Percentiles rank a stretch among this genome's conserved stretches.
Conservation (phyloP, 1,284 basidiomycete genomes). For the Rhodotorula sp. region DNA sequence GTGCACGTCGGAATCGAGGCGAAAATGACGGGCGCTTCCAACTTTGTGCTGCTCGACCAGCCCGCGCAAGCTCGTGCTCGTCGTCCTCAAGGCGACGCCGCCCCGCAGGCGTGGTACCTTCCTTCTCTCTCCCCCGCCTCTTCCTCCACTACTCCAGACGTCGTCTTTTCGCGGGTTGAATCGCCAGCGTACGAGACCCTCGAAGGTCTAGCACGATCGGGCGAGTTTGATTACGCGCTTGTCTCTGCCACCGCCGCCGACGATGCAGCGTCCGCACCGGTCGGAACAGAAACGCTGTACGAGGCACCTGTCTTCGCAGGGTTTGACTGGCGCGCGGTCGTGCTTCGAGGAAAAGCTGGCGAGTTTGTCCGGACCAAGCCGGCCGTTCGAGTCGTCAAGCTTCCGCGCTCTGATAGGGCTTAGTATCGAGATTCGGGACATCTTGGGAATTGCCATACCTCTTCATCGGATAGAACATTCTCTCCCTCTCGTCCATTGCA, state of each 20-base stretch:
- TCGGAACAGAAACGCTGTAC: not conserved
- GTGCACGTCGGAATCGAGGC: conserved; percentile 18
- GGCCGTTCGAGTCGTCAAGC: not conserved
- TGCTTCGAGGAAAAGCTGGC: not conserved
- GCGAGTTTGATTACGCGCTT: conserved; percentile 12
- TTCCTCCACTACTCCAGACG: accelerated
- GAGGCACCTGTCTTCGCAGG: conserved; percentile 6
- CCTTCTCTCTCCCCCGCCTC: not conserved
- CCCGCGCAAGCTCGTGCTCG: not conserved
- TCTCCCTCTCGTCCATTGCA: no score
- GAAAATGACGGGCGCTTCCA: conserved; percentile 26
- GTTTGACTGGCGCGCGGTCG: conserved; percentile 1
- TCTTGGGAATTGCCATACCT: no score
- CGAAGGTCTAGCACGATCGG: not conserved
- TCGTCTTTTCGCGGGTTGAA: conserved; percentile 17
- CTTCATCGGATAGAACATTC: no score
- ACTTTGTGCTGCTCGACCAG: conserved; percentile 21
- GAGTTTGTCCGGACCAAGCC: not conserved
- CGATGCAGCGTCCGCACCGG: not conserved
- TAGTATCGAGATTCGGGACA: no score
- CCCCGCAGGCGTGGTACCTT: conserved; percentile 11
- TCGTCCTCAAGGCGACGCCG: not conserved
- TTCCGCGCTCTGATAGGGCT: not conserved
- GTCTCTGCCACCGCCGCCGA: not conserved
- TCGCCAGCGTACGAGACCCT: not conserved